phyloP scores from a whole-genome alignment of 2,329 filamentous ascomycete species.

The Alternaria angustiovoidea region DNA sequence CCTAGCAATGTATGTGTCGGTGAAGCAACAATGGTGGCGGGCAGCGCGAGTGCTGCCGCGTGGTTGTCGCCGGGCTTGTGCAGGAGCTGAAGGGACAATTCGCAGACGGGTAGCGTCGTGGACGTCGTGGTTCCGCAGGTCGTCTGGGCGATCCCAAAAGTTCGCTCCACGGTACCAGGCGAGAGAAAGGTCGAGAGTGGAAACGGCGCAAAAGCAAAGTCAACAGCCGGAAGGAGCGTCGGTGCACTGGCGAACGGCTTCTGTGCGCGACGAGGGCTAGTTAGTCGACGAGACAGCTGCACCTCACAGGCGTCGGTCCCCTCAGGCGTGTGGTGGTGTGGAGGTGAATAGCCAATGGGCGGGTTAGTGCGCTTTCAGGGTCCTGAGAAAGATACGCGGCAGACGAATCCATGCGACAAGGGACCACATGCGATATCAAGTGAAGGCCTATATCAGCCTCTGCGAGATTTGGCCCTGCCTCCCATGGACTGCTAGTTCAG shows the following conservation, averaged over 20 bases:
- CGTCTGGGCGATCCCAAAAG: constrained; percentile 11
- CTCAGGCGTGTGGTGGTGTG: constrained; percentile 16
- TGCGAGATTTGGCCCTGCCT: not conserved
- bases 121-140: constrained; percentile 2
- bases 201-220: constrained; percentile 11
- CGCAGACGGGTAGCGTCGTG: constrained; percentile 1
- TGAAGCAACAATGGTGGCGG: constrained; percentile 5
- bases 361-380: constrained; percentile 13
- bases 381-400: constrained; percentile 14
- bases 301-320: constrained; percentile 1
- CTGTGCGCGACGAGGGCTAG: constrained; percentile 15
- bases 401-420: constrained; percentile 6
- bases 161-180: constrained; percentile 1
- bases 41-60: constrained; percentile 2
- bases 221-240: constrained; percentile 3
- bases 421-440: not conserved
- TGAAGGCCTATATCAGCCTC: not conserved
- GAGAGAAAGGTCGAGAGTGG: not conserved
- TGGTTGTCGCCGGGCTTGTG: constrained; percentile 2
- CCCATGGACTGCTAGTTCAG: not conserved
- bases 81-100: not conserved
- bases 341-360: constrained; percentile 18
- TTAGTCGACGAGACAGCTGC: constrained; percentile 12
- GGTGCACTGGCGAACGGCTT: constrained; percentile 17
- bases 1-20: constrained; percentile 8